Evolutionary conservation across 495 filamentous ascomycete genomes (phyloP).

Genomic region (Durotheca rogersii): DNA sequence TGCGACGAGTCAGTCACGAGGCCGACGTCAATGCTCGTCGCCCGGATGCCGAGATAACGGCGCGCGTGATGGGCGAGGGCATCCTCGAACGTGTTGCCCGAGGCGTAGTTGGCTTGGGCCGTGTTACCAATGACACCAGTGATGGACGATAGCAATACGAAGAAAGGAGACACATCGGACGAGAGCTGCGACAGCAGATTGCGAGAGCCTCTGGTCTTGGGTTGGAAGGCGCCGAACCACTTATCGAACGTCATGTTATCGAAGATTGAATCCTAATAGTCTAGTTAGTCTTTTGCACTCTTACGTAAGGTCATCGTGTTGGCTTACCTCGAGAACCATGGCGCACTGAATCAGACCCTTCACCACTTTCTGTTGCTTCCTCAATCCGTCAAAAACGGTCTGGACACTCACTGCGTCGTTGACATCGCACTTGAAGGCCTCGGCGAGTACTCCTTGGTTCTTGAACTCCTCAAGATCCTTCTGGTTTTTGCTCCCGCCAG

Average conservation of each 20-base stretch:
- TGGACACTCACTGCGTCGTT: no score
- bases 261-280: neutral
- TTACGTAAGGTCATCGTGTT: neutral
- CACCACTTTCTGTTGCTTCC: neutral
- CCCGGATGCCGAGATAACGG: slow-evolving; percentile 38
- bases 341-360: neutral
- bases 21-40: slow-evolving; percentile 7
- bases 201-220: neutral
- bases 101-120: neutral
- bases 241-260: neutral
- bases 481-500: neutral
- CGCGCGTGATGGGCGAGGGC: neutral
- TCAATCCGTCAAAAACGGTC: no score
- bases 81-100: neutral
- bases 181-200: neutral
- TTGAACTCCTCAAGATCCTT: neutral
- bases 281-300: neutral
- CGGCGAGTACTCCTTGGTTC: neutral
- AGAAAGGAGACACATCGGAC: neutral
- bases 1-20: no score
- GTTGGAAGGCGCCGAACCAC: neutral
- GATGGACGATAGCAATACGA: neutral
- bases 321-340: slow-evolving; percentile 10
- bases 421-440: neutral
- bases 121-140: neutral